These are phyloP conservation scores for Colletotrichum sp. DNA, from an alignment of 2,329 filamentous ascomycete genomes.

Conservation along the genomic window DNA sequence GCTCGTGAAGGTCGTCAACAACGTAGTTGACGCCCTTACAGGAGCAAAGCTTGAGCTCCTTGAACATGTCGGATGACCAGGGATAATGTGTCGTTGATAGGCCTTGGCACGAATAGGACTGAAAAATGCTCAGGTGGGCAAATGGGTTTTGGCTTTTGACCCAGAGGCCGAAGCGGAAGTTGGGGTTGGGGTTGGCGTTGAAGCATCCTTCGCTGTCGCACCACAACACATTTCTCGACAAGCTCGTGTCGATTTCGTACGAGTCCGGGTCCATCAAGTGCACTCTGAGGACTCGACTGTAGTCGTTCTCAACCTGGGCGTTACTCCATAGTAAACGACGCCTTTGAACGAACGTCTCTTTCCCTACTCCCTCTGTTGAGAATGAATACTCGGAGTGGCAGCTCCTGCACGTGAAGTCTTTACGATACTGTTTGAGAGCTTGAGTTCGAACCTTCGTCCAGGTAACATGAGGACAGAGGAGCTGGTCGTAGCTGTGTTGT, in stretches of 20 bases:
- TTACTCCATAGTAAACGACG: background rate
- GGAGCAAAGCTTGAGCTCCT: background rate
- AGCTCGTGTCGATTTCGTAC: background rate
- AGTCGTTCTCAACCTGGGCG: background rate
- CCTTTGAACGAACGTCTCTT: background rate
- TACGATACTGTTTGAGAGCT: background rate
- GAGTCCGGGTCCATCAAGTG: accelerated
- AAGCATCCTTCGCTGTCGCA: background rate
- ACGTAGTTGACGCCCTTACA: background rate
- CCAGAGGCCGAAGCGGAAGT: background rate
- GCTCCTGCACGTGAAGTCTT: accelerated
- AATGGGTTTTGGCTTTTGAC: too few species aligned
- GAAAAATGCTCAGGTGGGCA: too few species aligned
- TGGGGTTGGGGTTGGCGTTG: background rate
- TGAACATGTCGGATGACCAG: accelerated
- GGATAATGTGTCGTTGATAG: background rate
- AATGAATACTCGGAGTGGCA: too few species aligned
- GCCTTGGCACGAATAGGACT: background rate
- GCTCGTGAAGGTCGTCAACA: background rate
- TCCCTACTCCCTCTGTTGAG: too few species aligned
- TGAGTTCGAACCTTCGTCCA: background rate
- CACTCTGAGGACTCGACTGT: background rate
- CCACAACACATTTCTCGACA: background rate
- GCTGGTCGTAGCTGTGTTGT: accelerated
- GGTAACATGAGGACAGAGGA: background rate